Conservation (phyloP, 345 rosid species). For the Physaria fendleri region DNA sequence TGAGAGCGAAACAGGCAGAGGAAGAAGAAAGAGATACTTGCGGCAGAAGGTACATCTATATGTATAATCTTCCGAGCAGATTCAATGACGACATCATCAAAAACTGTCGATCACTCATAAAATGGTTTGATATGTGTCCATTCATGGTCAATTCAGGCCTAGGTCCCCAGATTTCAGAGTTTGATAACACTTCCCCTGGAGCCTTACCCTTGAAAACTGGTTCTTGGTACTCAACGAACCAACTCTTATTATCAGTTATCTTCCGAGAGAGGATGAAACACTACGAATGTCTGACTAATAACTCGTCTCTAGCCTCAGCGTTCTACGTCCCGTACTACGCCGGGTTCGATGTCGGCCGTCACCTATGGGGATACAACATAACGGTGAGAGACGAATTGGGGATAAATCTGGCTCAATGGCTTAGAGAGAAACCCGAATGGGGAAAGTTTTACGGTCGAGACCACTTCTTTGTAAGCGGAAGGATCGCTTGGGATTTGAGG, state of each 20-base stretch:
- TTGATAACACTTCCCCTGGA: neutral
- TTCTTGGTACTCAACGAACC: slow-evolving; percentile 41
- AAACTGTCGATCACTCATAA: slow-evolving; percentile 28
- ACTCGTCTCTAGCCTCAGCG: slow-evolving; percentile 42
- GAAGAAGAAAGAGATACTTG: slow-evolving; percentile 22
- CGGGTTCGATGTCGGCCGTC: slow-evolving; percentile 39
- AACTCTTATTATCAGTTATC: slow-evolving; percentile 35
- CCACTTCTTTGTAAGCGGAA: slow-evolving; percentile 43
- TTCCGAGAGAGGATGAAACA: slow-evolving; percentile 41
- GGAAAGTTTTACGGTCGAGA: slow-evolving; percentile 35
- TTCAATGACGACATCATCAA: slow-evolving; percentile 36
- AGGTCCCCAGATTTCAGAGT: slow-evolving; percentile 29
- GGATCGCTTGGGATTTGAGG: slow-evolving; percentile 38
- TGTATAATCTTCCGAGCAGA: slow-evolving; percentile 31
- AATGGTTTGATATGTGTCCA: slow-evolving; percentile 33
- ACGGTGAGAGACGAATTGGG: slow-evolving; percentile 34
- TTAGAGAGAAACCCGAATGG: slow-evolving; percentile 36
- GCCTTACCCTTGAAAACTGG: slow-evolving; percentile 15
- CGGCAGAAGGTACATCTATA: slow-evolving; percentile 35
- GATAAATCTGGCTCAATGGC: slow-evolving; percentile 31
- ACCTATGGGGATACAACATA: slow-evolving; percentile 35
- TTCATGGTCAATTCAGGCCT: slow-evolving; percentile 33
- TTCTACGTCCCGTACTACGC: slow-evolving; percentile 40
- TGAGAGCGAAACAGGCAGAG: neutral
- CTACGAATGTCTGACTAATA: slow-evolving; percentile 37